Evolutionary conservation across 139 green algal species (phyloP).

Genomic region (Closterium sp.): DNA sequence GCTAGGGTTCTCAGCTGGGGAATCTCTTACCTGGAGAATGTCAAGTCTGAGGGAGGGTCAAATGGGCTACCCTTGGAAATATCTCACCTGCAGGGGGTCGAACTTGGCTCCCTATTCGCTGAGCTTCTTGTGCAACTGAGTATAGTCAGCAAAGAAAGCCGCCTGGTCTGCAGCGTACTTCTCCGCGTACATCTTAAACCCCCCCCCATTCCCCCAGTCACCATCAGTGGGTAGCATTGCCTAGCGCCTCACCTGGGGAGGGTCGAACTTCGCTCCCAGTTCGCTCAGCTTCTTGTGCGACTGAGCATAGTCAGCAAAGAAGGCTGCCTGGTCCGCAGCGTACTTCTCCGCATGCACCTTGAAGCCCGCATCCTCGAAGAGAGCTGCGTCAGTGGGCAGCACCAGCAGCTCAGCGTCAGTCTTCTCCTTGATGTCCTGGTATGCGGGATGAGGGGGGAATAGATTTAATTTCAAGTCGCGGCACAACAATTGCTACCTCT

Average conservation of each 20-base stretch:
- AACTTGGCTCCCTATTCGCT: conserved; percentile 79
- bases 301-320: conserved; percentile 78
- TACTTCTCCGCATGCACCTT: conserved; percentile 83
- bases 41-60: neutral
- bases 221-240: conserved; percentile 84
- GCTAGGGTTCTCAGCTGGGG: too few relatives aligned
- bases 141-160: conserved; percentile 83
- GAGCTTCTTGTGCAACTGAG: conserved; percentile 74
- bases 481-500: conserved; percentile 80
- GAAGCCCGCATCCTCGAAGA: conserved; percentile 88
- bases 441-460: too few relatives aligned
- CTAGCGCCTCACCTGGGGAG: conserved; percentile 52
- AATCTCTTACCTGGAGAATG: neutral
- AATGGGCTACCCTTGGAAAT: too few relatives aligned
- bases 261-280: conserved; percentile 76
- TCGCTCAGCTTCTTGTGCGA: conserved; percentile 82
- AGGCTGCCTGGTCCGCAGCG: conserved; percentile 72
- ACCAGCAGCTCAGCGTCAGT: conserved; percentile 81
- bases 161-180: conserved; percentile 81
- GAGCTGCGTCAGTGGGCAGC: conserved; percentile 76
- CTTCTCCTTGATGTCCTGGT: conserved; percentile 53
- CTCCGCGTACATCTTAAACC: conserved; percentile 80
- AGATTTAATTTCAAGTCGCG: too few relatives aligned
- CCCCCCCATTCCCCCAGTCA: conserved; percentile 76
- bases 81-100: conserved; percentile 52